Percentiles rank a stretch among this genome's conserved stretches.
Evolutionary conservation across 2,329 filamentous ascomycete genomes (phyloP).

Genomic region (Colletotrichum trifolii): DNA sequence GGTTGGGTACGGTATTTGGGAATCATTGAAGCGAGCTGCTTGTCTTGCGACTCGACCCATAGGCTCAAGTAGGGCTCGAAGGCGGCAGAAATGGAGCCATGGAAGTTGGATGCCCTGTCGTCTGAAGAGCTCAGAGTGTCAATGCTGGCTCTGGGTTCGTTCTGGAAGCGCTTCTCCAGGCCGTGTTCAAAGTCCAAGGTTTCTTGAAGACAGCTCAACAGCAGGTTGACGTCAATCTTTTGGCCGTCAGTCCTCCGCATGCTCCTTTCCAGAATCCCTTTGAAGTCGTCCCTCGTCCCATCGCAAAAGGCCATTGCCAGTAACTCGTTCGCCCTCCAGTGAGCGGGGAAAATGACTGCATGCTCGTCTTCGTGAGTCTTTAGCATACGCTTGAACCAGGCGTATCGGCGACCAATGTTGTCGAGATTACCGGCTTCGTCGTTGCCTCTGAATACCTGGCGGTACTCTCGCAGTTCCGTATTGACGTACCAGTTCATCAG

Average conservation of each 20-base stretch:
- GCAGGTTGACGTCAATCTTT: slow-evolving; percentile 87
- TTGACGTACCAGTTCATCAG: slow-evolving; percentile 98
- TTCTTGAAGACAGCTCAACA: slow-evolving; percentile 91
- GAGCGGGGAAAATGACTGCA: slow-evolving; percentile 83
- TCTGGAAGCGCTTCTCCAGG: slow-evolving; percentile 85
- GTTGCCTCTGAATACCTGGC: slow-evolving; percentile 94
- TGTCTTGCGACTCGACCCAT: slow-evolving; percentile 97
- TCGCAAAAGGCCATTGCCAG: slow-evolving; percentile 95
- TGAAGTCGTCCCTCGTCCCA: slow-evolving; percentile 94
- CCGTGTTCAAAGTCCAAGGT: slow-evolving; percentile 97
- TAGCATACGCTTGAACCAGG: slow-evolving; percentile 96
- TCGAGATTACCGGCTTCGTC: slow-evolving; percentile 96
- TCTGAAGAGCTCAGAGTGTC: slow-evolving; percentile 88
- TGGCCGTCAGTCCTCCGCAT: slow-evolving; percentile 82
- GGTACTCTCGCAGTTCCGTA: slow-evolving; percentile 93
- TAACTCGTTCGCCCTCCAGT: slow-evolving; percentile 92
- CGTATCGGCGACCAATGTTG: slow-evolving; percentile 94
- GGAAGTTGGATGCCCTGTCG: slow-evolving; percentile 81
- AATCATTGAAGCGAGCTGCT: slow-evolving; percentile 83
- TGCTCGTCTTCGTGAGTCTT: slow-evolving; percentile 97
- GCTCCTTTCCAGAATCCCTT: slow-evolving; percentile 87
- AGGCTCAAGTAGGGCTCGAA: slow-evolving; percentile 97
- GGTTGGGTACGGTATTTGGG: slow-evolving; percentile 89
- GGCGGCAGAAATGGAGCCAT: slow-evolving; percentile 92
- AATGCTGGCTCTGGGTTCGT: slow-evolving; percentile 80